phyloP scores from a whole-genome alignment of 2,329 filamentous ascomycete species.

The Arachnomyces sp. region DNA sequence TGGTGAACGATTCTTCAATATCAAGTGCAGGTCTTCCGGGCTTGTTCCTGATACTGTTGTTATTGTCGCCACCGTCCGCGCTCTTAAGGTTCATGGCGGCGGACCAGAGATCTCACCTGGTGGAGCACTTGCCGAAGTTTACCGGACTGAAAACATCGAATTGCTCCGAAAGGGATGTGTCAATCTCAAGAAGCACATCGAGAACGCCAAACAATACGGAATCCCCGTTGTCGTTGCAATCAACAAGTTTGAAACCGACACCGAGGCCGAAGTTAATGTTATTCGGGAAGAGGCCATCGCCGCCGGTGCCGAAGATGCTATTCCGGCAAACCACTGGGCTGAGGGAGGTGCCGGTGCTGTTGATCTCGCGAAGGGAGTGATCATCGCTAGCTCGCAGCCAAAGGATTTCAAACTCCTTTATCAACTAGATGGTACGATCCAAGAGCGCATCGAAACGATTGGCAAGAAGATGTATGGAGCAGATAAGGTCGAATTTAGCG shows the following conservation, averaged over 20 bases:
- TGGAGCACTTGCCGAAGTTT: conserved; percentile 75
- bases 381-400: conserved; percentile 72
- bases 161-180: conserved; percentile 83
- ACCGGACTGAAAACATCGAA: conserved; percentile 89
- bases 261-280: conserved; percentile 80
- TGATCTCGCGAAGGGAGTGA: conserved; percentile 79
- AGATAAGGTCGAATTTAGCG: conserved; percentile 80
- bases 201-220: conserved; percentile 81
- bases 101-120: conserved; percentile 90
- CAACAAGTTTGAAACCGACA: conserved; percentile 94
- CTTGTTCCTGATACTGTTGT: conserved; percentile 90
- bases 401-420: conserved; percentile 89
- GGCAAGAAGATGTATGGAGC: conserved; percentile 93
- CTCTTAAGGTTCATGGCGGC: conserved; percentile 93
- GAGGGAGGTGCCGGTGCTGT: conserved; percentile 86
- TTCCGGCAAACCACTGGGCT: conserved; percentile 93
- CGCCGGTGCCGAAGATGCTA: conserved; percentile 87
- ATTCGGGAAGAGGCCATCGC: conserved; percentile 85
- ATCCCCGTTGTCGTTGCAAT: conserved; percentile 93
- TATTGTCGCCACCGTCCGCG: conserved; percentile 89
- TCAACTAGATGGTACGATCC: conserved; percentile 66
- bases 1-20: conserved; percentile 99
- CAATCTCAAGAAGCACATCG: conserved; percentile 91
- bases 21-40: conserved; percentile 94
- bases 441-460: conserved; percentile 86